phyloP scores from a whole-genome alignment of 129 eudicot species.

The Pseudognaphalium luteoalbum region DNA sequence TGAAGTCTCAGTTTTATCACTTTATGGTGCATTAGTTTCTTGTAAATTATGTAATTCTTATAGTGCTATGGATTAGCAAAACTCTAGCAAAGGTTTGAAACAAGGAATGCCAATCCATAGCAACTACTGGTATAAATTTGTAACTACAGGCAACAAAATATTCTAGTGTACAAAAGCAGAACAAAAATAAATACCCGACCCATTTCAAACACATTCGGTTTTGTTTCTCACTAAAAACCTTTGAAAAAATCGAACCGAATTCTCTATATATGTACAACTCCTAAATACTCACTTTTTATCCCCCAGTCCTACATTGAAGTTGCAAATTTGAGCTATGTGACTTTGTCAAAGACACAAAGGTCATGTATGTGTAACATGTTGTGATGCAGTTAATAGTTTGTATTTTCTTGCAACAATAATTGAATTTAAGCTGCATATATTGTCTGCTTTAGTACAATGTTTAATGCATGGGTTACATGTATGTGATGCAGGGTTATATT shows the following conservation, averaged over 20 bases:
- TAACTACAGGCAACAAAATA: conserved; percentile 1
- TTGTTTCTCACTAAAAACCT: too few relatives aligned
- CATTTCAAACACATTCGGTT: too few relatives aligned
- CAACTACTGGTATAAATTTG: too few relatives aligned
- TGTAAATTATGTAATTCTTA: not conserved
- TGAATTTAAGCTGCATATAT: too few relatives aligned
- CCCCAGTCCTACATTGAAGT: too few relatives aligned
- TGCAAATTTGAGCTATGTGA: too few relatives aligned
- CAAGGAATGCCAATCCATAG: too few relatives aligned
- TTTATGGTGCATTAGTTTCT: not conserved
- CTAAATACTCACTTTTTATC: too few relatives aligned
- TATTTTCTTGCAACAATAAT: not conserved
- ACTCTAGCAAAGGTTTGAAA: too few relatives aligned
- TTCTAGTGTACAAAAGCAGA: not conserved
- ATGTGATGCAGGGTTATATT: conserved; percentile 73
- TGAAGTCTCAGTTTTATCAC: not conserved
- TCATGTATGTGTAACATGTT: not conserved
- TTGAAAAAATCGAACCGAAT: too few relatives aligned
- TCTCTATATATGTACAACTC: too few relatives aligned
- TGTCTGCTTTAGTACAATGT: conserved; percentile 14
- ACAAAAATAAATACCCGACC: too few relatives aligned
- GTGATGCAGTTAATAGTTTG: not conserved
- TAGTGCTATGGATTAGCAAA: not conserved
- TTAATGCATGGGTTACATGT: conserved; percentile 29
- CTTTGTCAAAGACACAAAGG: not conserved